Conservation (phyloP, 345 rosid genomes). For the Firmiana major region DNA sequence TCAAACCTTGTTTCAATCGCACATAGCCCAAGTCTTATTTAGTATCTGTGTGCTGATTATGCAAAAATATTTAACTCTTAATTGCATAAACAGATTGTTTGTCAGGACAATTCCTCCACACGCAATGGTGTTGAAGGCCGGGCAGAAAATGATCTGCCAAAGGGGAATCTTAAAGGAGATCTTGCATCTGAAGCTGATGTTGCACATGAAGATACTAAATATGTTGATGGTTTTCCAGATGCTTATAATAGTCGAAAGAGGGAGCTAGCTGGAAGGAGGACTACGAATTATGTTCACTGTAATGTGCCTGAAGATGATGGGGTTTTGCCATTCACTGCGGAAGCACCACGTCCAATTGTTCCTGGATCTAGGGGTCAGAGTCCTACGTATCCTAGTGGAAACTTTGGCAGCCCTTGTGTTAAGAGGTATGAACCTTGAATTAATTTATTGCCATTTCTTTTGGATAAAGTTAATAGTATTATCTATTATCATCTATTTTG, state of each 20-base stretch:
- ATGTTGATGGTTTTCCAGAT: conserved; percentile 32
- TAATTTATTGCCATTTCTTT: neutral
- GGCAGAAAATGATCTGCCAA: conserved; percentile 32
- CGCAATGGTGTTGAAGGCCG: conserved; percentile 39
- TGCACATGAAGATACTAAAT: conserved; percentile 27
- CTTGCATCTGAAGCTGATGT: conserved; percentile 36
- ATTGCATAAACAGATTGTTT: conserved; percentile 67
- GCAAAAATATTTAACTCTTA: conserved; percentile 23
- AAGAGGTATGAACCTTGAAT: conserved; percentile 16
- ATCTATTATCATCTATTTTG: neutral
- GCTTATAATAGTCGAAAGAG: conserved; percentile 30
- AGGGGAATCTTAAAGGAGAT: conserved; percentile 32
- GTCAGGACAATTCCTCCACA: conserved; percentile 56
- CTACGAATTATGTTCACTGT: conserved; percentile 30
- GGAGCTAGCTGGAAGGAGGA: conserved; percentile 30
- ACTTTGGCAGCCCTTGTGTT: conserved; percentile 30
- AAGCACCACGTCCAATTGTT: conserved; percentile 28
- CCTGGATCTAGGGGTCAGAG: conserved; percentile 37
- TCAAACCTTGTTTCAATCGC: conserved; percentile 15
- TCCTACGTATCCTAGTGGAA: conserved; percentile 31
- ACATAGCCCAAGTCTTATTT: conserved; percentile 7
- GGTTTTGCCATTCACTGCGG: conserved; percentile 25
- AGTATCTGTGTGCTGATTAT: conserved; percentile 12
- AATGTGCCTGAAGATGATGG: conserved; percentile 45
- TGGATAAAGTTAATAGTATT: neutral